Base-by-base conservation (phyloP, 2,329 filamentous ascomycete species). In the Arthrinium phaeospermum region DNA sequence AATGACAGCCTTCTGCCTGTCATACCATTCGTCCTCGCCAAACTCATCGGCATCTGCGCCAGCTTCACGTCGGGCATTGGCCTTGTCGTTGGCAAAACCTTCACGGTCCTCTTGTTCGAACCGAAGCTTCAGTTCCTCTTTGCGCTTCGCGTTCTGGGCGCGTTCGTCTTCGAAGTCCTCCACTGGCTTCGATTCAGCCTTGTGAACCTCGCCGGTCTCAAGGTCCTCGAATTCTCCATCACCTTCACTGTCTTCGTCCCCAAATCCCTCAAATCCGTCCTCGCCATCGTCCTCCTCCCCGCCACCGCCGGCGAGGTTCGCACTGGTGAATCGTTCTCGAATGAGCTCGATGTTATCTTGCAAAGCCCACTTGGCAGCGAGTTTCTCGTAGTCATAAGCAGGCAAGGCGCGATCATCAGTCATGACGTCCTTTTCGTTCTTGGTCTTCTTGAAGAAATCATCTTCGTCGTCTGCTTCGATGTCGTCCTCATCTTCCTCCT, bases 61-160 rank as follows among this genome's bases (percentile, higher is more conserved):
- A 44, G 89, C 91, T 75, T 94, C 93, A 75, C 90, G 87, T 47
- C 92, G 89, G 14, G 93, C 93, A 69, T 92, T 90, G 41, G 93
- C 91, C 80, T 97, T 97, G 82, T 96, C 94, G 79, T 97, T 97
- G 78, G 93, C 91, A 80, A 98, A 95, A 0, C 96, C 96, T 80
- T 99, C 96, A n/a, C 94, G 90, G 80, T 99, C 96, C 86, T 99
- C 96, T 82, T 98, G 95, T 79, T 99, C 96, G 79, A 99, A 99
- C 1, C 97, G 91, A 70, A 97, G 86, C 80, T 94, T 97, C 70
- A 99, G 89, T 81, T 99, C 96, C 83, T 98, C 96, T 82, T 99
- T 99, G 75, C 94, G 89, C 75, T 91, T 91, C 1, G 96, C 96
- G 78, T 99, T 99, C 82, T 91, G 93, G 77, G 94, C 94, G 76